phyloP scores from a whole-genome alignment of 257 asterid genomes.

The Linderniella brevidens region DNA sequence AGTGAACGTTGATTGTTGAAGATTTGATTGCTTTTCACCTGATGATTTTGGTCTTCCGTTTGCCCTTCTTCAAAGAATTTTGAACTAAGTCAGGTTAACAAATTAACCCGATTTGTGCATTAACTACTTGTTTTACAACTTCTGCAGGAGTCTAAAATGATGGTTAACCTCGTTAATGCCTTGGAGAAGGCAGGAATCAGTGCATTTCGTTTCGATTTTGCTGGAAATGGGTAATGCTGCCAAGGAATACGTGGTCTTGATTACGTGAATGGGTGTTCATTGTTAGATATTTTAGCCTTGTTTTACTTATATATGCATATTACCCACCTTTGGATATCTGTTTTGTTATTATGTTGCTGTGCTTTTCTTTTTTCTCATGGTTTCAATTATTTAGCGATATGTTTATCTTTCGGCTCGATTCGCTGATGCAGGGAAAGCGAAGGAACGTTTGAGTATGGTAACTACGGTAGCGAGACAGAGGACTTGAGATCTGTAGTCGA shows the following conservation, averaged over 20 bases:
- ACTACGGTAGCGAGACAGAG: constrained; percentile 55
- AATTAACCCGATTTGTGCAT: constrained; percentile 1
- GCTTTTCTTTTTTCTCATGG: too few relatives aligned
- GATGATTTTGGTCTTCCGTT: neutral
- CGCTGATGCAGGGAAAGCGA: constrained; percentile 64
- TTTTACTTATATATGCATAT: too few relatives aligned
- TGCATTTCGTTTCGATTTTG: constrained; percentile 64
- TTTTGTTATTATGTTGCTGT: too few relatives aligned
- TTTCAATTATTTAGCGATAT: constrained; percentile 3
- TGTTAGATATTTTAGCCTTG: too few relatives aligned
- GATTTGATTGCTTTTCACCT: neutral
- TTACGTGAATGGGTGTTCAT: too few relatives aligned
- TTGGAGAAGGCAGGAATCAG: constrained; percentile 68
- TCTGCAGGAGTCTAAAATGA: constrained; percentile 19
- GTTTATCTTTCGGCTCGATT: neutral
- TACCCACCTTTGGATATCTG: too few relatives aligned
- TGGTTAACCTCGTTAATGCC: constrained; percentile 38
- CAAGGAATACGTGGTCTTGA: too few relatives aligned
- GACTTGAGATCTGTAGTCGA: constrained; percentile 69
- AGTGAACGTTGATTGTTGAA: neutral
- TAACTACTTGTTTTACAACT: constrained; percentile 5
- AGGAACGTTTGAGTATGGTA: constrained; percentile 58
- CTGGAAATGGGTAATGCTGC: constrained; percentile 72
- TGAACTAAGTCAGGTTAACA: neutral
- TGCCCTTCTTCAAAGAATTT: neutral